Conservation (phyloP, 2,329 filamentous ascomycete genomes). For the Mollisiaceae sp. region DNA sequence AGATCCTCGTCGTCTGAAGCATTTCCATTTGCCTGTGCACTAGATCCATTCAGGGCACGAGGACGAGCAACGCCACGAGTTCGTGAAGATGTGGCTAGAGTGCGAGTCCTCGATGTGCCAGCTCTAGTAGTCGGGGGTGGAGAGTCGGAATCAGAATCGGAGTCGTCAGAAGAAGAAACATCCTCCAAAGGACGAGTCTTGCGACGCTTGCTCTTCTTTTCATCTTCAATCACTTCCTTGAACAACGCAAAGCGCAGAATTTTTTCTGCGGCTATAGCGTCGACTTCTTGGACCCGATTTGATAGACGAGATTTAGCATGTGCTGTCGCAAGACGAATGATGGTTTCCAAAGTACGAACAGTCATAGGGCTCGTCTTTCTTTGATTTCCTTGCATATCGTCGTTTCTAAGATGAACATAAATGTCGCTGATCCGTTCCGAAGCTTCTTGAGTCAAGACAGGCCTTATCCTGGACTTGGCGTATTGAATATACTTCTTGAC, state of each 20-base stretch:
- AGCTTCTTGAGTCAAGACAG: slow-evolving; percentile 86
- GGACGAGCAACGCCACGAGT: slow-evolving; percentile 39
- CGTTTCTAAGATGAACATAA: slow-evolving; percentile 92
- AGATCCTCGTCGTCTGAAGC: slow-evolving; percentile 48
- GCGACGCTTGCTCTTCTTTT: slow-evolving; percentile 83
- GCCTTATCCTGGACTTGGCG: slow-evolving; percentile 89
- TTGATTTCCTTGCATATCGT: slow-evolving; percentile 93
- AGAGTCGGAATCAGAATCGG: slow-evolving; percentile 49
- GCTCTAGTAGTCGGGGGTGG: slow-evolving; percentile 37
- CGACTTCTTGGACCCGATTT: slow-evolving; percentile 84
- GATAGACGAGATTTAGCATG: slow-evolving; percentile 93
- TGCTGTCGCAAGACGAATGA: slow-evolving; percentile 96
- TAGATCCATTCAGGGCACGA: slow-evolving; percentile 42
- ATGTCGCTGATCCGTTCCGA: slow-evolving; percentile 89
- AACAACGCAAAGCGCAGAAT: slow-evolving; percentile 95
- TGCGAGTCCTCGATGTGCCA: slow-evolving; percentile 42
- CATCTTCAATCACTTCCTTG: slow-evolving; percentile 85
- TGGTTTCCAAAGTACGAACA: slow-evolving; percentile 92
- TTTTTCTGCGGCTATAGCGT: slow-evolving; percentile 84
- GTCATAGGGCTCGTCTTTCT: slow-evolving; percentile 94
- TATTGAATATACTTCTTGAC: slow-evolving; percentile 99
- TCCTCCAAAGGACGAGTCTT: slow-evolving; percentile 65
- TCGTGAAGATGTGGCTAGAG: slow-evolving; percentile 42
- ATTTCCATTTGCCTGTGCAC: slow-evolving; percentile 46
- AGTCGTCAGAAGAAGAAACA: slow-evolving; percentile 64